Base-by-base conservation (phyloP, 2,329 filamentous ascomycete genomes). In the Phyllosticta citrichinensis region DNA sequence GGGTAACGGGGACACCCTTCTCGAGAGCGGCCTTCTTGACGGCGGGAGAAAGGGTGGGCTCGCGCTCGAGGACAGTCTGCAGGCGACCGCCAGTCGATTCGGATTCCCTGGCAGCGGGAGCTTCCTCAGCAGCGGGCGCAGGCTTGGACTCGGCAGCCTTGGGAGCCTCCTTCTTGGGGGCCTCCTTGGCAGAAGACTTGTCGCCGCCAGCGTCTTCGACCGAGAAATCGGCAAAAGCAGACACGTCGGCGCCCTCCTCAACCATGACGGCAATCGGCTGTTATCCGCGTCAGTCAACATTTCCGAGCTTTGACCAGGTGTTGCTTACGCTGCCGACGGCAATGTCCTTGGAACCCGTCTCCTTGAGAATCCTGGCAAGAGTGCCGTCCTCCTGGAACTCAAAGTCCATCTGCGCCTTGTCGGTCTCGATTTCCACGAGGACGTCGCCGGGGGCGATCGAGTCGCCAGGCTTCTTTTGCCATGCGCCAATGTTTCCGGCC, bases 371-470 rank as follows among this genome's bases (percentile, higher is more conserved):
- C 83, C 96, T 96, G 71, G 94, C 93, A 68, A 99, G 83, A 63
- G 96, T 84, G 81, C 93, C 94, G 75, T 97, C 94, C 72, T 99
- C 94, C 79, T 99, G 94, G 79, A 96, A 97, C 79, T 99, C 94
- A 75, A 99, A 97, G 81, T 99, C 94, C 94, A 99, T 99, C 81
- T 97, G 94, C 66, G 94, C 94, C 84, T 99, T 99, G 79, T 99
- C 94, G 70, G 94, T 99, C 84, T 99, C 94, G 71, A 97, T 96
- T 82, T 96, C 92, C 68, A 96, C 92, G 68, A 99, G 80, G 55
- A 99, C 94, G 75, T 99, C 94, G 74, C 94, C 94, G 58, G 95
- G 92, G 62, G 84, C 80, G 75, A 99, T 87, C 65, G 81, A 73
- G 76, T 99, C 94, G 73, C 94, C 94, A 67, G 86, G 82, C 81